phyloP scores from a whole-genome alignment of 2,329 filamentous ascomycete genomes.

The Talaromyces verruculosus region DNA sequence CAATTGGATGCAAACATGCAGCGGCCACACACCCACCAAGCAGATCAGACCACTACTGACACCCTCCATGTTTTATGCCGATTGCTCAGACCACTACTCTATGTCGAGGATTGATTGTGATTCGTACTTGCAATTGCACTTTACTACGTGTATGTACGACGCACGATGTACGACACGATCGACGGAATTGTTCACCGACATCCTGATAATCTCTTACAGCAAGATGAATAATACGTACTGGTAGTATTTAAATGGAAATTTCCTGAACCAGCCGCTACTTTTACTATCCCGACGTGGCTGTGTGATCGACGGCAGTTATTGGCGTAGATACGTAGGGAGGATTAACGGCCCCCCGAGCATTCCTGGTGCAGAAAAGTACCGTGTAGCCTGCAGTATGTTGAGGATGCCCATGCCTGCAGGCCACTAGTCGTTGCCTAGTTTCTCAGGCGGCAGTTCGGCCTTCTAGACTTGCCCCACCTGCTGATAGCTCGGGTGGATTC shows the following conservation, averaged over 20 bases:
- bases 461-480: slow-evolving; percentile 9
- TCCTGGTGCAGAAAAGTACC: slow-evolving; percentile 6
- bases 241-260: neutral
- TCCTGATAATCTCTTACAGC: neutral
- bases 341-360: neutral
- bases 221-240: neutral
- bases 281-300: neutral
- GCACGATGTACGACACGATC: neutral
- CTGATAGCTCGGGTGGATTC: slow-evolving; percentile 12
- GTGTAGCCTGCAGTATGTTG: slow-evolving; percentile 4
- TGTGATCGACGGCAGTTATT: neutral
- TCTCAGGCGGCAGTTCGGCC: neutral
- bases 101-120: neutral
- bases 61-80: slow-evolving; percentile 6
- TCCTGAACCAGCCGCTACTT: neutral
- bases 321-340: neutral
- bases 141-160: neutral
- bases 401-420: neutral
- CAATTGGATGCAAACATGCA: slow-evolving; percentile 5
- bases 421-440: neutral
- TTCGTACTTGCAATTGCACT: neutral
- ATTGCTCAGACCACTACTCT: slow-evolving; percentile 3
- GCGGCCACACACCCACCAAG: neutral
- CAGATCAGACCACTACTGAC: slow-evolving; percentile 2
- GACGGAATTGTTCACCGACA: slow-evolving; percentile 2